Evolutionary conservation across 495 filamentous ascomycete species (phyloP).

Genomic region (Xylaria longipes): DNA sequence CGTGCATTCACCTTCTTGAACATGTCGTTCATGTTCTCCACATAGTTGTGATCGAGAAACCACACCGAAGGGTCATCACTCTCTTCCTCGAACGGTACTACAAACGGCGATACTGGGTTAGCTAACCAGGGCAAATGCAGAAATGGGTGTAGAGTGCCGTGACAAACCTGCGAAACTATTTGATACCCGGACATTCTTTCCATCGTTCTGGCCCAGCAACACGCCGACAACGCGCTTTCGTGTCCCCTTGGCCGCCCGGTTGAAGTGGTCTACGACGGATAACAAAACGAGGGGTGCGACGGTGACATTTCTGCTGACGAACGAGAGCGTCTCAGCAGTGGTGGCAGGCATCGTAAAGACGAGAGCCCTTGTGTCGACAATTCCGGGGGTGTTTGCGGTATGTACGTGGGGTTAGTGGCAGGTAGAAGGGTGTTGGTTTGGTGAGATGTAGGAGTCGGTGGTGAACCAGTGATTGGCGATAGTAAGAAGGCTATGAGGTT

Average conservation of each 20-base stretch:
- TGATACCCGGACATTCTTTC: slow-evolving; percentile 92
- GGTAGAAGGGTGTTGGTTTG: slow-evolving; percentile 14
- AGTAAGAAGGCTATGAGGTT: slow-evolving; percentile 19
- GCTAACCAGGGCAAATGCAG: slow-evolving; percentile 18
- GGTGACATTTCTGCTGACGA: slow-evolving; percentile 91
- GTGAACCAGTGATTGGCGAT: slow-evolving; percentile 15
- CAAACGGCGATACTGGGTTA: slow-evolving; percentile 24
- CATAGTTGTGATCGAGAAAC: slow-evolving; percentile 99
- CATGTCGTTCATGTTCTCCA: slow-evolving; percentile 99
- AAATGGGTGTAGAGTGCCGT: neutral
- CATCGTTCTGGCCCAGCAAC: slow-evolving; percentile 92
- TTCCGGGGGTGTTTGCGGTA: neutral
- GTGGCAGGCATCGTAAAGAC: slow-evolving; percentile 81
- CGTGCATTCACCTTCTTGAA: slow-evolving; percentile 99
- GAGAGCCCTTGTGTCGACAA: slow-evolving; percentile 4
- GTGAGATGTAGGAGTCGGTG: slow-evolving; percentile 15
- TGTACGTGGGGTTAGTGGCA: neutral
- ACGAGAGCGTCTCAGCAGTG: slow-evolving; percentile 90
- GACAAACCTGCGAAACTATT: slow-evolving; percentile 95
- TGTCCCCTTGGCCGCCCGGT: slow-evolving; percentile 77
- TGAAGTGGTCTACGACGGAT: slow-evolving; percentile 98
- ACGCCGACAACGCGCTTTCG: slow-evolving; percentile 97
- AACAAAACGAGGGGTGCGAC: slow-evolving; percentile 98
- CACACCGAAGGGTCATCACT: slow-evolving; percentile 98
- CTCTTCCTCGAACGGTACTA: slow-evolving; percentile 98